phyloP scores from a whole-genome alignment of 139 green algal species.

The Trebouxia sp. region DNA sequence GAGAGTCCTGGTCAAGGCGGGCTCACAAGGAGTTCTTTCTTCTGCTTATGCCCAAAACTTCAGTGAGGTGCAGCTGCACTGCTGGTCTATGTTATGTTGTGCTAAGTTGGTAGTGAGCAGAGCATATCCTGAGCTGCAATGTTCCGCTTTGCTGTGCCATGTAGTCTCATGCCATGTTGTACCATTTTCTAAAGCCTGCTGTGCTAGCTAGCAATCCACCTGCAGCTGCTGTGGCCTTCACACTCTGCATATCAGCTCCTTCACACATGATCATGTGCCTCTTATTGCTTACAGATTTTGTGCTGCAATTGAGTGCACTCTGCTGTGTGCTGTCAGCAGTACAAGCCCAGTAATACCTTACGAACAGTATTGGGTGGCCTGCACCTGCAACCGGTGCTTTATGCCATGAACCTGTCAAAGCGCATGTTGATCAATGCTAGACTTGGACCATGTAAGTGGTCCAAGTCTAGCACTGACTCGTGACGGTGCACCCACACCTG shows the following conservation, averaged over 20 bases:
- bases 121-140: neutral
- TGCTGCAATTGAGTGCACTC: too few relatives aligned
- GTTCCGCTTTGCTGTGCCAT: neutral
- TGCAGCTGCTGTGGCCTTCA: too few relatives aligned
- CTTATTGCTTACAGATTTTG: neutral
- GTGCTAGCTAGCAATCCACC: too few relatives aligned
- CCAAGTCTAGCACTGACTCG: too few relatives aligned
- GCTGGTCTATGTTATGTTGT: neutral
- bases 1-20: neutral
- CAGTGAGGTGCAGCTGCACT: neutral
- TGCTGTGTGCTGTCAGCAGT: too few relatives aligned
- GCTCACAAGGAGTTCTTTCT: neutral
- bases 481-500: neutral
- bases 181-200: neutral
- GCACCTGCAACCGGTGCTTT: neutral
- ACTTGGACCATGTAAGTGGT: too few relatives aligned
- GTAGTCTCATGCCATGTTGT: too few relatives aligned
- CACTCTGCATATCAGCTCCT: neutral
- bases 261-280: neutral
- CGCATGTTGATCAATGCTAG: too few relatives aligned
- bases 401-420: neutral
- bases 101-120: neutral
- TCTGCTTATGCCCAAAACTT: neutral
- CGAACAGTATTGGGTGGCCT: neutral
- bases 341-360: neutral